These are phyloP conservation scores for Candida silvatica DNA, from an alignment of 805 yeast genomes.

Conservation along the genomic window DNA sequence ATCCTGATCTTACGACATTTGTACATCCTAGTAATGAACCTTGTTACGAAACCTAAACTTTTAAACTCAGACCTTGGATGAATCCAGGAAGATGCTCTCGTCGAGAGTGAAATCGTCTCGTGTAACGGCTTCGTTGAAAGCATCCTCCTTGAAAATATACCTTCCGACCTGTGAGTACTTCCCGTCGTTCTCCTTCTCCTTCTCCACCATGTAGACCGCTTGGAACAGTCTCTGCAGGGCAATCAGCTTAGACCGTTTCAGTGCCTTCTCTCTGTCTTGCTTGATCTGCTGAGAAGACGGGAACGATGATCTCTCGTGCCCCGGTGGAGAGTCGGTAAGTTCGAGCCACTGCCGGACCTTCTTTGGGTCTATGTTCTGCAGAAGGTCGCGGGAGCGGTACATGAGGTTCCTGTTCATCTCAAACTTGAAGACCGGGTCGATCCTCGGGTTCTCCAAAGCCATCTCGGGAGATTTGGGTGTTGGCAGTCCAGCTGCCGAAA, in stretches of 20 bases:
- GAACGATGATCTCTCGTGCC: conserved; percentile 51
- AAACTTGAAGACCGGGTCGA: conserved; percentile 20
- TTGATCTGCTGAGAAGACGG: conserved; percentile 45
- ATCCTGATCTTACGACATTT: too few relatives aligned
- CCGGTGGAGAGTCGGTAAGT: conserved; percentile 38
- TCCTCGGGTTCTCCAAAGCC: conserved; percentile 14
- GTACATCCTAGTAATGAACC: too few relatives aligned
- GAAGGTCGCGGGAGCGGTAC: conserved; percentile 3
- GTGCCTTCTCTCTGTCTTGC: conserved; percentile 24
- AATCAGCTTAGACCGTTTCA: conserved; percentile 24
- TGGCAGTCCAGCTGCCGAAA: conserved; percentile 19
- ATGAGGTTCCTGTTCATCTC: conserved; percentile 17
- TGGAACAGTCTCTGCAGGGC: conserved; percentile 36
- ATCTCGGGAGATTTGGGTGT: conserved; percentile 16
- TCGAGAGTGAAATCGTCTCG: conserved; percentile 7
- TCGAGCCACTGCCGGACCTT: conserved; percentile 22
- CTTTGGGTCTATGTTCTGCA: conserved; percentile 12
- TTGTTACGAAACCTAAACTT: too few relatives aligned
- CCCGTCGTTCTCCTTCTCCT: background rate
- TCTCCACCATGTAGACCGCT: conserved; percentile 26
- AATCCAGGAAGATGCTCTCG: background rate
- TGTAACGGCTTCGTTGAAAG: conserved; percentile 29
- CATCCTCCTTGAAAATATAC: conserved; percentile 36
- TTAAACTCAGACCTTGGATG: background rate
- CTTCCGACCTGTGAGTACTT: conserved; percentile 26